These are phyloP conservation scores for Amaranthus hypochondriacus DNA, from an alignment of 148 eudicot genomes.

Conservation along the genomic window DNA sequence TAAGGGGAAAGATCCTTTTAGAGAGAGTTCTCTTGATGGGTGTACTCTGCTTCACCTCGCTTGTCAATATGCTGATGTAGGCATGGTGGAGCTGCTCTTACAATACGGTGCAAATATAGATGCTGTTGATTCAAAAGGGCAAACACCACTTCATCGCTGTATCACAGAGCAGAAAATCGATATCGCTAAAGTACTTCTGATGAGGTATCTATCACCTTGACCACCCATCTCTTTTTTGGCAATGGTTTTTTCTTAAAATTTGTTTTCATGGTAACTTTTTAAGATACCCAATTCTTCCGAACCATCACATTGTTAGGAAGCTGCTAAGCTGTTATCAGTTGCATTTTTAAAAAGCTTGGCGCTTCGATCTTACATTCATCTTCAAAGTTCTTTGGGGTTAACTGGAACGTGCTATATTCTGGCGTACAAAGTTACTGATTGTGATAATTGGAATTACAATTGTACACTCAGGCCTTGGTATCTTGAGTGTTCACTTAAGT, in stretches of 20 bases:
- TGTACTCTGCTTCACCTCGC: constrained; percentile 84
- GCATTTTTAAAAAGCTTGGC: background rate
- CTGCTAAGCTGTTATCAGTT: background rate
- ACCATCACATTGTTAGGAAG: background rate
- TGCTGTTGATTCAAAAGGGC: constrained; percentile 64
- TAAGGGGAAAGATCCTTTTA: constrained; percentile 40
- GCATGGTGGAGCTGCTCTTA: constrained; percentile 92
- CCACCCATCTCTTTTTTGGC: constrained; percentile 1
- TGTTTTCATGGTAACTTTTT: constrained; percentile 1
- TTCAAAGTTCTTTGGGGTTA: background rate
- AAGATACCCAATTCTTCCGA: background rate
- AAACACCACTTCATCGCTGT: constrained; percentile 81
- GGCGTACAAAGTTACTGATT: background rate
- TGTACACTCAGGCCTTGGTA: background rate
- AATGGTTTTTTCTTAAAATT: background rate
- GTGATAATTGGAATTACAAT: background rate
- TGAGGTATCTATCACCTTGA: constrained; percentile 46
- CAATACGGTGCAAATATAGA: constrained; percentile 77
- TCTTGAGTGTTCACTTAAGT: background rate
- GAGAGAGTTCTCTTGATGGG: constrained; percentile 54
- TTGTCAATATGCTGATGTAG: constrained; percentile 77
- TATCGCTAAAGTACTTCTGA: constrained; percentile 65
- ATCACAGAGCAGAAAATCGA: constrained; percentile 49
- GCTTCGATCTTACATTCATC: background rate
- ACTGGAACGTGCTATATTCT: background rate